These are phyloP conservation scores for Ramaria rubella DNA, from an alignment of 768 basidiomycete genomes.

Conservation along the genomic window DNA sequence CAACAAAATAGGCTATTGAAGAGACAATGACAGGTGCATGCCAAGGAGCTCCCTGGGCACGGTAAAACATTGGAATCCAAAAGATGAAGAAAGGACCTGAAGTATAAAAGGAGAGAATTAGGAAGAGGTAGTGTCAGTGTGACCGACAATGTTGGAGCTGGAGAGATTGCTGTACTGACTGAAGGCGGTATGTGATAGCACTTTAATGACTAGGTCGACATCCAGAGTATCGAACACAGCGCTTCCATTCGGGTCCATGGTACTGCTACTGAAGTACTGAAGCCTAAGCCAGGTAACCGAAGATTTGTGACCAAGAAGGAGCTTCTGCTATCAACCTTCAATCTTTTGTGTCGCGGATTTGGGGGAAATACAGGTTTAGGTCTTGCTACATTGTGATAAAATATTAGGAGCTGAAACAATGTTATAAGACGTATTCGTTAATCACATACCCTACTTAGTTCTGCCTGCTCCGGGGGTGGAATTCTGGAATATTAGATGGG, in stretches of 20 bases:
- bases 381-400: too few relatives aligned
- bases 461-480: too few relatives aligned
- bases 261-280: too few relatives aligned
- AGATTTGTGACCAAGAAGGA: too few relatives aligned
- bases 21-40: constrained; percentile 46
- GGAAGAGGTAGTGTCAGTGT: constrained; percentile 6
- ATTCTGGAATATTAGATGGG: not conserved
- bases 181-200: constrained; percentile 70
- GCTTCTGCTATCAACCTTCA: too few relatives aligned
- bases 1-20: constrained; percentile 49
- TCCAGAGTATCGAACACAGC: constrained; percentile 67
- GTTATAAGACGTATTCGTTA: too few relatives aligned
- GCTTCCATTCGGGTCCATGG: not conserved
- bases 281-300: too few relatives aligned
- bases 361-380: too few relatives aligned
- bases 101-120: not conserved
- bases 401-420: too few relatives aligned
- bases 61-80: constrained; percentile 72
- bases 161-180: constrained; percentile 43
- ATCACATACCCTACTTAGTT: too few relatives aligned
- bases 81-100: constrained; percentile 80
- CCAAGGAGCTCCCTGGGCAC: constrained; percentile 54
- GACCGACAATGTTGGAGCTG: not conserved
- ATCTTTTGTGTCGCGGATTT: too few relatives aligned
- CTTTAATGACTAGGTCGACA: constrained; percentile 73